A percentile compares a stretch with the other conserved stretches of the same genome.
Conservation (phyloP, 2,329 filamentous ascomycete genomes). For the Cyphellophora attinorum region DNA sequence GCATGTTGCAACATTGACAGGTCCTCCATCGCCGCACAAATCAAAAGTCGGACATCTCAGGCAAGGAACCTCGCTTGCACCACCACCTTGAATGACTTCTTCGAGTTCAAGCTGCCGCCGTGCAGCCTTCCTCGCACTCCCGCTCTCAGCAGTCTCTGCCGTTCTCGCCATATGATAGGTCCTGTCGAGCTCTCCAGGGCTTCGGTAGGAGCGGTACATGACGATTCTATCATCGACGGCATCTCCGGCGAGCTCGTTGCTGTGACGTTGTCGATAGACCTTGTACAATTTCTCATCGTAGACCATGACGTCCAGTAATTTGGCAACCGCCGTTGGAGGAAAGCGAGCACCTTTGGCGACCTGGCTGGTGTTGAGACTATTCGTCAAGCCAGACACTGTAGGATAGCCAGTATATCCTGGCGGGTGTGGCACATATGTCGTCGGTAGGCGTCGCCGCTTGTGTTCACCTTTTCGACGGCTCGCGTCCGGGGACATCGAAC, state of each 20-base stretch:
- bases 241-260: conserved; percentile 11
- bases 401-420: conserved; percentile 69
- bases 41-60: conserved; percentile 88
- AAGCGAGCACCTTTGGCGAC: conserved; percentile 44
- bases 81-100: conserved; percentile 50
- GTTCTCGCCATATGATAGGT: conserved; percentile 17
- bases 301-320: conserved; percentile 77
- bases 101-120: conserved; percentile 25
- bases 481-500: too few species aligned
- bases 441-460: too few species aligned
- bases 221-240: conserved; percentile 8
- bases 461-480: too few species aligned
- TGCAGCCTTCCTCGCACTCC: conserved; percentile 17
- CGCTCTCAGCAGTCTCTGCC: conserved; percentile 15
- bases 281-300: conserved; percentile 76
- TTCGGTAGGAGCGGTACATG: conserved; percentile 37
- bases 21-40: conserved; percentile 80
- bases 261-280: conserved; percentile 8
- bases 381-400: conserved; percentile 67
- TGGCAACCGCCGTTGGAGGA: conserved; percentile 64
- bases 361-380: conserved; percentile 61
- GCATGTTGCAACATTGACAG: conserved; percentile 81
- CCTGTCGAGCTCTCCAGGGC: conserved; percentile 20
- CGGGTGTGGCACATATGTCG: conserved; percentile 41
- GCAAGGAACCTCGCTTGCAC: conserved; percentile 81